Percentiles rank a stretch among this genome's conserved stretches.
Evolutionary conservation across 805 yeast genomes (phyloP).

Genomic region (Kodamaea leandrae): DNA sequence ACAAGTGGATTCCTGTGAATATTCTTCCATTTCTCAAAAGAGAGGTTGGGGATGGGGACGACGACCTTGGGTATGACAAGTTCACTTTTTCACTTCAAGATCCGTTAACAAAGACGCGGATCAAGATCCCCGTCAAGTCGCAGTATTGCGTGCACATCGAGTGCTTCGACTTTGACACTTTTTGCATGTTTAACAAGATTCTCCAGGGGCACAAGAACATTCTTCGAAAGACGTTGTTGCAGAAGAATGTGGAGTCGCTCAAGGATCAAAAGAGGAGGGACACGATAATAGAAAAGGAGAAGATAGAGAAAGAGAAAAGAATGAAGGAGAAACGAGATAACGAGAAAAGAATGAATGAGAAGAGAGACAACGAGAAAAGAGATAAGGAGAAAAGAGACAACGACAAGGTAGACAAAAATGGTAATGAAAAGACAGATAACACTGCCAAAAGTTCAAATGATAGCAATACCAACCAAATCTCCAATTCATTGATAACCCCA

Average conservation of each 20-base stretch:
- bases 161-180: slow-evolving; percentile 43
- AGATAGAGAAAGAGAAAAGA: not conserved
- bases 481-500: no score
- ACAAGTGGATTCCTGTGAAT: slow-evolving; percentile 23
- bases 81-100: slow-evolving; percentile 38
- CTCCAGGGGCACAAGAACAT: slow-evolving; percentile 24
- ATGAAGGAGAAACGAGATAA: not conserved
- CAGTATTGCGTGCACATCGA: slow-evolving; percentile 38
- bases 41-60: slow-evolving; percentile 30
- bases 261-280: slow-evolving; percentile 2
- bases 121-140: slow-evolving; percentile 40
- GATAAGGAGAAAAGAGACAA: not conserved
- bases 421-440: not conserved
- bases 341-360: not conserved
- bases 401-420: no score
- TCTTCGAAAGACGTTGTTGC: slow-evolving; percentile 26
- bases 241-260: slow-evolving; percentile 22
- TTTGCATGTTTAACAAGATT: slow-evolving; percentile 38
- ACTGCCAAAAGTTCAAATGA: no score
- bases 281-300: not conserved
- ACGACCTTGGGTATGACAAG: slow-evolving; percentile 34
- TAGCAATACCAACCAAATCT: no score
- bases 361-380: not conserved
- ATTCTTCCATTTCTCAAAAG: slow-evolving; percentile 26
- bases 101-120: slow-evolving; percentile 39